Conservation (phyloP, 2,329 filamentous ascomycete genomes). For the Davidsoniella eucalypti region DNA sequence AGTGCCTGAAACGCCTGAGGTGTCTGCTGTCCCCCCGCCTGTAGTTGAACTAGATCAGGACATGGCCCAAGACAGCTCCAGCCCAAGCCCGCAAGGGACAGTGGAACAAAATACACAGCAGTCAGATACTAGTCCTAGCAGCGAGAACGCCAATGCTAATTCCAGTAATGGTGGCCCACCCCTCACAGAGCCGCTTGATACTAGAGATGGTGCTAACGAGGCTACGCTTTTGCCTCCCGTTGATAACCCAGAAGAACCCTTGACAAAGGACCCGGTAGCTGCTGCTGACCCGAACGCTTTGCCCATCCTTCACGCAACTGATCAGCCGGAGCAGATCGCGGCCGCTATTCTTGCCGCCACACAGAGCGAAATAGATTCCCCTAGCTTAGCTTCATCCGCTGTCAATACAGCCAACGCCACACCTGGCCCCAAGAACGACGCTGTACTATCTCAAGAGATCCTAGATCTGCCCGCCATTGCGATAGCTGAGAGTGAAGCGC, state of each 20-base stretch:
- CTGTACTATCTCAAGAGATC: background rate
- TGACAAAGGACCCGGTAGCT: background rate
- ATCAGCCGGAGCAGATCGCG: conserved; percentile 9
- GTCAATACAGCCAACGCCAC: background rate
- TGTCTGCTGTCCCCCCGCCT: background rate
- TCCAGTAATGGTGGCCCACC: too few species aligned
- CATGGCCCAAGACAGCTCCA: too few species aligned
- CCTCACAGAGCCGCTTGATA: background rate
- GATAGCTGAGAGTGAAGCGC: background rate
- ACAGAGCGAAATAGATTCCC: conserved; percentile 8
- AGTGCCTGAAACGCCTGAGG: background rate
- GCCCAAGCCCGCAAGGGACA: too few species aligned
- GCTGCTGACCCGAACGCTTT: background rate
- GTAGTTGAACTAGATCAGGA: too few species aligned
- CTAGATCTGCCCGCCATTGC: background rate
- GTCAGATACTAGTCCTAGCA: too few species aligned
- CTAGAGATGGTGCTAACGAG: background rate
- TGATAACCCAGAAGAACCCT: background rate
- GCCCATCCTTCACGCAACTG: conserved; percentile 1
- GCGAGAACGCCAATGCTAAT: background rate
- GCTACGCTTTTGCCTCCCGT: background rate
- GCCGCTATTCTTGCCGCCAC: conserved; percentile 9
- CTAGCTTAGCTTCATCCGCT: background rate
- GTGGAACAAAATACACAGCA: too few species aligned
- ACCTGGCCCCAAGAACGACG: background rate